phyloP scores from a whole-genome alignment of 2,329 filamentous ascomycete genomes.

The Pestalotiopsis sp. region DNA sequence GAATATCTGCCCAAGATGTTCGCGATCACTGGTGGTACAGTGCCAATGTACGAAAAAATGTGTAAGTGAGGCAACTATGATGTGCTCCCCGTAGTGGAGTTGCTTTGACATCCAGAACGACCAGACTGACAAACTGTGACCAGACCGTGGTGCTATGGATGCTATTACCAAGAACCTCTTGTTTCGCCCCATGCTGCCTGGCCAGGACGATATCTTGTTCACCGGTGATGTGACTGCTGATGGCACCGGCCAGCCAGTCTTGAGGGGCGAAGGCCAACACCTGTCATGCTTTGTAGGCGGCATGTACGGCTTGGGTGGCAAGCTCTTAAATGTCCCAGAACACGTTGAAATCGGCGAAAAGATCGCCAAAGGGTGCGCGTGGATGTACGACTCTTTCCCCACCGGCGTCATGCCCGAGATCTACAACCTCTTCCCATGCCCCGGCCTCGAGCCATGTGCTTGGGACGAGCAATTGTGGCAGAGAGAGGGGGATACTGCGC shows the following conservation, averaged over 20 bases:
- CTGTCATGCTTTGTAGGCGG: conserved; percentile 52
- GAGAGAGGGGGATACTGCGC: conserved; percentile 20
- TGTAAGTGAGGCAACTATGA: conserved; percentile 32
- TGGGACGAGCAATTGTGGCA: conserved; percentile 39
- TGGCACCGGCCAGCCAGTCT: conserved; percentile 15
- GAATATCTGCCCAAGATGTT: conserved; percentile 66
- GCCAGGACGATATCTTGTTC: conserved; percentile 66
- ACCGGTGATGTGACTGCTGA: conserved; percentile 17
- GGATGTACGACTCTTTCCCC: conserved; percentile 57
- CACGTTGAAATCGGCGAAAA: conserved; percentile 50
- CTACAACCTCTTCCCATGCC: conserved; percentile 50
- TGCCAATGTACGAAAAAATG: conserved; percentile 61
- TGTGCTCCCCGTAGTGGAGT: not conserved
- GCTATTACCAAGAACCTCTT: conserved; percentile 64
- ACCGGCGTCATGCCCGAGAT: conserved; percentile 63
- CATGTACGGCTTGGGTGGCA: conserved; percentile 48
- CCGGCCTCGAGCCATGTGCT: conserved; percentile 38
- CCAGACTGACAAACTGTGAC: conserved; percentile 29
- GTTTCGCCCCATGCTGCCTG: conserved; percentile 69
- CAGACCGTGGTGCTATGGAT: conserved; percentile 57
- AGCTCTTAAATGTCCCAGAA: conserved; percentile 44
- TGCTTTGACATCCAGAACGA: not conserved
- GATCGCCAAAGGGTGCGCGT: conserved; percentile 59
- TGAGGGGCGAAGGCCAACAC: conserved; percentile 40
- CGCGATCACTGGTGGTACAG: conserved; percentile 68